phyloP scores from a whole-genome alignment of 2,329 filamentous ascomycete species.

The Thielaviopsis ethacetica region DNA sequence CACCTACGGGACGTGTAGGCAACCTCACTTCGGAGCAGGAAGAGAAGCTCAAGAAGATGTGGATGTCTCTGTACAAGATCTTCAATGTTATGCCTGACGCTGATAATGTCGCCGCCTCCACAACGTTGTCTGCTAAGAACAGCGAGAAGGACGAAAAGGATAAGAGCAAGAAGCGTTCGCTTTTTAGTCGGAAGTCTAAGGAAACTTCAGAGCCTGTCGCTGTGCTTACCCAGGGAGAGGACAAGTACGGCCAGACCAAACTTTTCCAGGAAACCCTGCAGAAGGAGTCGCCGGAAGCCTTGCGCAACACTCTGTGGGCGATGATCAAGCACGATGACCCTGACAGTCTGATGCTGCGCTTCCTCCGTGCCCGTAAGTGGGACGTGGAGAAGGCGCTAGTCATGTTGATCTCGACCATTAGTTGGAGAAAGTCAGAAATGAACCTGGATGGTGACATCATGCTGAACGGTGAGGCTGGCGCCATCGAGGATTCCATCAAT shows the following conservation, averaged over 20 bases:
- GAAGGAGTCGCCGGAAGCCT: constrained; percentile 57
- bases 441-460: constrained; percentile 84
- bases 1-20: constrained; percentile 52
- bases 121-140: constrained; percentile 18
- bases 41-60: constrained; percentile 73
- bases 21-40: constrained; percentile 85
- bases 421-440: constrained; percentile 73
- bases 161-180: constrained; percentile 56
- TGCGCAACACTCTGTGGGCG: constrained; percentile 71
- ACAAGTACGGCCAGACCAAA: constrained; percentile 86
- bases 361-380: constrained; percentile 86
- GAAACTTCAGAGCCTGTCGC: constrained; percentile 30
- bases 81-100: constrained; percentile 40
- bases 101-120: constrained; percentile 16
- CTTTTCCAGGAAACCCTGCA: constrained; percentile 71
- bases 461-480: constrained; percentile 50
- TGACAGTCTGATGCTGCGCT: constrained; percentile 67
- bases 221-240: constrained; percentile 42
- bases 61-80: constrained; percentile 59
- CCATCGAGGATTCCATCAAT: constrained; percentile 37
- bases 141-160: constrained; percentile 48
- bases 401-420: constrained; percentile 89
- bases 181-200: constrained; percentile 49
- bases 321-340: constrained; percentile 96
- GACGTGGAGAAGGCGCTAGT: constrained; percentile 82